Conservation (phyloP, 768 basidiomycete genomes). For the Xerocomellus chrysenteron region DNA sequence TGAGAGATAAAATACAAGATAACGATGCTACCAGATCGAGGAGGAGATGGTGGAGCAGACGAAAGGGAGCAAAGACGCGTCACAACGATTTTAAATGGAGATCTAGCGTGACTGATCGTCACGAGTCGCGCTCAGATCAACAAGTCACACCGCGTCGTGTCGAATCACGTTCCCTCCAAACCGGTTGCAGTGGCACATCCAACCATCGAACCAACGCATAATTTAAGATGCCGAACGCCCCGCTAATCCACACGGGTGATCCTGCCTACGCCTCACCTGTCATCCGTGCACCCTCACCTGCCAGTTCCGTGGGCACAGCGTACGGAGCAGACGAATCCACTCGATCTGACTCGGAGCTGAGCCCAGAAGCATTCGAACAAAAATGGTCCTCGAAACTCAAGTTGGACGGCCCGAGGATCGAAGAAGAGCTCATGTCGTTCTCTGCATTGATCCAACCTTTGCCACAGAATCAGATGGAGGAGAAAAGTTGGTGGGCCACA, state of each 20-base stretch:
- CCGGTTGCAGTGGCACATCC: neutral
- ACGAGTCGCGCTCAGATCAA: constrained; percentile 31
- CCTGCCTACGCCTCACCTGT: constrained; percentile 46
- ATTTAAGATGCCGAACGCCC: constrained; percentile 28
- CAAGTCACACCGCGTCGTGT: constrained; percentile 34
- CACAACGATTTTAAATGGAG: constrained; percentile 30
- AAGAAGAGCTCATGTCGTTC: constrained; percentile 37
- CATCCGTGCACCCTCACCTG: constrained; percentile 46
- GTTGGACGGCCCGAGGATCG: constrained; percentile 35
- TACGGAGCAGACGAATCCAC: constrained; percentile 47
- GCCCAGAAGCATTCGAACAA: constrained; percentile 36
- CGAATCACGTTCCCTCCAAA: neutral
- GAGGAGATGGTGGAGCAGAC: constrained; percentile 25
- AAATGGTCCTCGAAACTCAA: constrained; percentile 37
- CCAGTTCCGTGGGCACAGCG: constrained; percentile 47
- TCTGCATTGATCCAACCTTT: constrained; percentile 34
- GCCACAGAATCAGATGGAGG: constrained; percentile 34
- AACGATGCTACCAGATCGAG: neutral
- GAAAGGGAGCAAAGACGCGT: constrained; percentile 26
- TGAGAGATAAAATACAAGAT: constrained; percentile 18
- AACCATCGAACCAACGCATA: neutral
- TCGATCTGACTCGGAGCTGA: constrained; percentile 39
- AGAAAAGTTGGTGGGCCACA: constrained; percentile 36
- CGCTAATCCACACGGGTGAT: constrained; percentile 33
- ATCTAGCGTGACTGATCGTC: constrained; percentile 28